These are phyloP conservation scores for Pleurotus cornucopiae DNA, from an alignment of 768 basidiomycete genomes.

Conservation along the genomic window DNA sequence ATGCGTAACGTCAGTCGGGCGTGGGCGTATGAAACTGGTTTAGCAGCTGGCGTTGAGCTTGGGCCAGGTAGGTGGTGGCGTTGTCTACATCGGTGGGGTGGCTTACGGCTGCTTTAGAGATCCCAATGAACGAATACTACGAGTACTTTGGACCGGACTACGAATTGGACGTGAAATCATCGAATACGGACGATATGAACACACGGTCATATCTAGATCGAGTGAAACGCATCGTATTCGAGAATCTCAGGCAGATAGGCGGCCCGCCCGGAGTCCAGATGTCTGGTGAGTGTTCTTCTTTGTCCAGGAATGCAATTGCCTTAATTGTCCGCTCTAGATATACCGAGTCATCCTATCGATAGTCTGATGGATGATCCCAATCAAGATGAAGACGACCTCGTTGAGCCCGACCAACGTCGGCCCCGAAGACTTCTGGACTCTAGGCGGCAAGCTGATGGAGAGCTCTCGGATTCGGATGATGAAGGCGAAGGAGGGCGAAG, in stretches of 20 bases:
- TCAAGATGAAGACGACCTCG: conserved; percentile 73
- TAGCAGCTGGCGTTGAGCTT: conserved; percentile 96
- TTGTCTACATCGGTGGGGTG: not conserved
- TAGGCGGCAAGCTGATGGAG: conserved; percentile 77
- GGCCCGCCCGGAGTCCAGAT: conserved; percentile 93
- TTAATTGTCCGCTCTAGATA: conserved; percentile 42
- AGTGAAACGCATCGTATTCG: conserved; percentile 87
- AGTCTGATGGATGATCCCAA: conserved; percentile 77
- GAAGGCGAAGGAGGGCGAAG: conserved; percentile 88
- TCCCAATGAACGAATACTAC: conserved; percentile 98
- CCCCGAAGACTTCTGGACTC: conserved; percentile 77
- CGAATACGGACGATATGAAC: conserved; percentile 95
- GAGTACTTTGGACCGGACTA: conserved; percentile 99
- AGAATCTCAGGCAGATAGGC: conserved; percentile 80
- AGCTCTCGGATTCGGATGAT: conserved; percentile 96
- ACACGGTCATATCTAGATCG: conserved; percentile 90
- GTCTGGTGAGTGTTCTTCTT: conserved; percentile 46
- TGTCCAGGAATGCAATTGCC: not conserved
- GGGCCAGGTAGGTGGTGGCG: conserved; percentile 54
- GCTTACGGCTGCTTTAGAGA: conserved; percentile 48
- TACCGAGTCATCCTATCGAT: conserved; percentile 83
- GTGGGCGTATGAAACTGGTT: conserved; percentile 96
- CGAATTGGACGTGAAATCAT: conserved; percentile 88
- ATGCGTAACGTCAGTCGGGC: conserved; percentile 93
- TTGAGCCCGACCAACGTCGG: conserved; percentile 71